Percentiles rank a stretch among this genome's conserved stretches.
Conservation (phyloP, 768 basidiomycete species). For the Rhizopogon sp. region DNA sequence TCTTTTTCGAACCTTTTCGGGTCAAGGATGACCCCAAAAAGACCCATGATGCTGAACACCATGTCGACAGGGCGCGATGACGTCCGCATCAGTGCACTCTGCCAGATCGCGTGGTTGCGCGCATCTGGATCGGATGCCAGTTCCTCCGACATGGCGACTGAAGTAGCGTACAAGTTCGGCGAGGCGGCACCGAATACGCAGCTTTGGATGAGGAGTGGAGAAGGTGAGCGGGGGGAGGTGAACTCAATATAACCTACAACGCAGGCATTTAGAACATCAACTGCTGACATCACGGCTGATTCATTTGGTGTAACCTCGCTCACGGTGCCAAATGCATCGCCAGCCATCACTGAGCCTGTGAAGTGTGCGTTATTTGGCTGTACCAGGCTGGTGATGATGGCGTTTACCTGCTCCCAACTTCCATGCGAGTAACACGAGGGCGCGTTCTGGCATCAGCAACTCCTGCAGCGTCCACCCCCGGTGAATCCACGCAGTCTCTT, state of each 20-base stretch:
- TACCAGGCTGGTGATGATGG: neutral
- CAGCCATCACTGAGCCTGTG: neutral
- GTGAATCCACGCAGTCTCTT: conserved; percentile 14
- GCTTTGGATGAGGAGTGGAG: no score
- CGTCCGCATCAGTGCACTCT: neutral
- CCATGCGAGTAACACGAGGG: neutral
- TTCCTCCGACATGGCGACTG: neutral
- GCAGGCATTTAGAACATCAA: conserved; percentile 1
- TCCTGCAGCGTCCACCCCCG: conserved; percentile 18
- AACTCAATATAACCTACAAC: neutral
- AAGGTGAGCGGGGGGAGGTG: neutral
- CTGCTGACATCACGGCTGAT: neutral
- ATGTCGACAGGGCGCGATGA: conserved; percentile 3
- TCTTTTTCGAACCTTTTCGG: neutral
- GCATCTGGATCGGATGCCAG: neutral
- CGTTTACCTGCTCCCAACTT: neutral
- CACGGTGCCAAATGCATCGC: neutral
- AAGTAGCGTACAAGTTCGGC: neutral
- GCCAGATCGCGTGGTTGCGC: neutral
- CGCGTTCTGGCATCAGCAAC: neutral
- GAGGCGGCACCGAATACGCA: neutral
- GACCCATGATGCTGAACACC: conserved; percentile 5
- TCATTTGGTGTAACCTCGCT: neutral
- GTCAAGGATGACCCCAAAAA: neutral
- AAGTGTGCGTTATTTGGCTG: neutral